Percentiles rank a stretch among this genome's conserved stretches.
Conservation (phyloP, 306 rosid genomes). For the Cyclanthera cordifolia region DNA sequence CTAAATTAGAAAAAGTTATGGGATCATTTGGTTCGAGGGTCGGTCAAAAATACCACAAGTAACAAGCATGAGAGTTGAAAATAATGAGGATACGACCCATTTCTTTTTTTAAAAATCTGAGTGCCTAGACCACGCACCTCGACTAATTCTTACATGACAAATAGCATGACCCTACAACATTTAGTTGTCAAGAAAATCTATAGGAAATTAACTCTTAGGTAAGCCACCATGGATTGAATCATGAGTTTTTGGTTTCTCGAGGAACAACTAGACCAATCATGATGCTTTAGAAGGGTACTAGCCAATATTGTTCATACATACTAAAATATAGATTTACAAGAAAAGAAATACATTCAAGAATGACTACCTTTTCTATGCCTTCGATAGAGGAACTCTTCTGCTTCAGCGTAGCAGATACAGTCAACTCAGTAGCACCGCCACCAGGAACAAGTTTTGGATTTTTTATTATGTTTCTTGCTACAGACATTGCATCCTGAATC, state of each 20-base stretch:
- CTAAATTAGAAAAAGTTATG: background rate
- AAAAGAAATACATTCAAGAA: background rate
- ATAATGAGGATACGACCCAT: too few species aligned
- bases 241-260: too few species aligned
- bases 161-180: too few species aligned
- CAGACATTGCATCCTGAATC: conserved; percentile 83
- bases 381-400: conserved; percentile 92
- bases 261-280: too few species aligned
- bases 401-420: conserved; percentile 83
- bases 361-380: conserved; percentile 83
- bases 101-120: too few species aligned
- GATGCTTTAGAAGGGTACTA: background rate
- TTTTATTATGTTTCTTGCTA: conserved; percentile 78
- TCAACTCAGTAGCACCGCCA: conserved; percentile 93
- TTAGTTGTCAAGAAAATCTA: too few species aligned
- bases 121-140: too few species aligned
- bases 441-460: conserved; percentile 92
- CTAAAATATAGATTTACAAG: background rate
- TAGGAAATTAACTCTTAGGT: too few species aligned
- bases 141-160: too few species aligned
- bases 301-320: background rate
- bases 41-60: background rate
- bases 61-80: too few species aligned
- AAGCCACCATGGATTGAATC: too few species aligned
- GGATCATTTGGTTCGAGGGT: background rate